Evolutionary conservation across 148 eudicot species (phyloP).

Genomic region (Rhododendron kiyosumense): DNA sequence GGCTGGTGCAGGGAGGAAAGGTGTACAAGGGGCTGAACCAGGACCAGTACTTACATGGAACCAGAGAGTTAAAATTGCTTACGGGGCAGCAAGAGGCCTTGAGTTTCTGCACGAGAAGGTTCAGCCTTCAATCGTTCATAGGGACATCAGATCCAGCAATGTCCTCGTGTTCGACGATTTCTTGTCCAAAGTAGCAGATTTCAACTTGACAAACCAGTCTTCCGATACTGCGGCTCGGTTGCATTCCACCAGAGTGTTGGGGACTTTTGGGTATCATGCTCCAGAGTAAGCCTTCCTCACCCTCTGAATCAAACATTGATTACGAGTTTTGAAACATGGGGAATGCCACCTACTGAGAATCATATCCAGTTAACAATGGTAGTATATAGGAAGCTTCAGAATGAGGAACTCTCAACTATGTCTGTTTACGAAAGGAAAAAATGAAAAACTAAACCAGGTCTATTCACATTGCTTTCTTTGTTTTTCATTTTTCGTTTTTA

Average conservation of each 20-base stretch:
- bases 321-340: background rate
- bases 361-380: background rate
- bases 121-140: conserved; percentile 59
- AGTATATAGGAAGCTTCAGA: background rate
- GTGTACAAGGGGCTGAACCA: conserved; percentile 63
- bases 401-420: background rate
- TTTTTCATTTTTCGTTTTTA: background rate
- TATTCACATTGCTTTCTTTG: background rate
- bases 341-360: background rate
- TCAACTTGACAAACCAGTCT: conserved; percentile 53
- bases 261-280: conserved; percentile 73
- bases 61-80: conserved; percentile 57
- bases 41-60: conserved; percentile 57
- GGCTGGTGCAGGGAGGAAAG: conserved; percentile 43
- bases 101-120: conserved; percentile 64
- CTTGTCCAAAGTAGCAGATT: conserved; percentile 53
- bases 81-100: conserved; percentile 62
- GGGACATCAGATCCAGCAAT: conserved; percentile 63
- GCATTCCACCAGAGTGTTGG: conserved; percentile 66
- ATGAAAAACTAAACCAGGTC: background rate
- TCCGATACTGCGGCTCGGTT: conserved; percentile 66
- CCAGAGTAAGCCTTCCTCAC: conserved; percentile 41
- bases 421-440: background rate
- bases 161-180: conserved; percentile 55
- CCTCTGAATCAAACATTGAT: background rate